Evolutionary conservation across 2,329 filamentous ascomycete species (phyloP).

Genomic region (Beauveria asiatica): DNA sequence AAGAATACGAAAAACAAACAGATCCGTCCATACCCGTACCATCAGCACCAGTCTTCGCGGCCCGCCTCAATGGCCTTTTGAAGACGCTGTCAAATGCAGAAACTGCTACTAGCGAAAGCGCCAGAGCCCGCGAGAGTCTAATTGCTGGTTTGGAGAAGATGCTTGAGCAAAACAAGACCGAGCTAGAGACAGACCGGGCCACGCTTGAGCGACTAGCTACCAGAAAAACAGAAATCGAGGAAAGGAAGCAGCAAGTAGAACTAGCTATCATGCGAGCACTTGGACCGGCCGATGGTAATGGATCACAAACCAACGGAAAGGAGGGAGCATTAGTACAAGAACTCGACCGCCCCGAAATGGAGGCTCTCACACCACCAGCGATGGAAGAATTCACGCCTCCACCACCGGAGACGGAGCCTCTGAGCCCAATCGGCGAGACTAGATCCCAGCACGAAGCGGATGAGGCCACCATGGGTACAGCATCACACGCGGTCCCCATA

Average conservation of each 20-base stretch:
- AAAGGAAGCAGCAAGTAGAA: slow-evolving; percentile 82
- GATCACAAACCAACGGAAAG: slow-evolving; percentile 38
- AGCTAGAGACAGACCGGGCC: slow-evolving; percentile 61
- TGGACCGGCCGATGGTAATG: slow-evolving; percentile 47
- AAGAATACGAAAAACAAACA: slow-evolving; percentile 77
- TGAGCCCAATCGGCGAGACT: slow-evolving; percentile 14
- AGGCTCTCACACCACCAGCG: slow-evolving; percentile 61
- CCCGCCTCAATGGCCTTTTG: slow-evolving; percentile 78
- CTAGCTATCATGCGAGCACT: slow-evolving; percentile 82
- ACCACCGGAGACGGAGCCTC: slow-evolving; percentile 15
- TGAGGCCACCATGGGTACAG: slow-evolving; percentile 3
- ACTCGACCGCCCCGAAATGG: slow-evolving; percentile 68
- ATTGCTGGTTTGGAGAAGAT: slow-evolving; percentile 77
- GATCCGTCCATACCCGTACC: slow-evolving; percentile 61
- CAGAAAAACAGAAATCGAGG: slow-evolving; percentile 66
- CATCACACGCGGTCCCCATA: slow-evolving; percentile 40
- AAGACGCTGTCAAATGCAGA: slow-evolving; percentile 85
- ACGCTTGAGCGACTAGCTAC: slow-evolving; percentile 54
- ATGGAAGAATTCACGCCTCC: slow-evolving; percentile 19
- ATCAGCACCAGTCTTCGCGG: slow-evolving; percentile 83
- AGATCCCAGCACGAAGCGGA: slow-evolving; percentile 15
- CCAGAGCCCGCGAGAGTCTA: slow-evolving; percentile 73
- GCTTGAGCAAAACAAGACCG: slow-evolving; percentile 61
- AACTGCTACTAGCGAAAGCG: slow-evolving; percentile 77
- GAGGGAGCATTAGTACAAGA: slow-evolving; percentile 44